Conservation (phyloP, 2,329 filamentous ascomycete genomes). For the Colletotrichum camelliae region DNA sequence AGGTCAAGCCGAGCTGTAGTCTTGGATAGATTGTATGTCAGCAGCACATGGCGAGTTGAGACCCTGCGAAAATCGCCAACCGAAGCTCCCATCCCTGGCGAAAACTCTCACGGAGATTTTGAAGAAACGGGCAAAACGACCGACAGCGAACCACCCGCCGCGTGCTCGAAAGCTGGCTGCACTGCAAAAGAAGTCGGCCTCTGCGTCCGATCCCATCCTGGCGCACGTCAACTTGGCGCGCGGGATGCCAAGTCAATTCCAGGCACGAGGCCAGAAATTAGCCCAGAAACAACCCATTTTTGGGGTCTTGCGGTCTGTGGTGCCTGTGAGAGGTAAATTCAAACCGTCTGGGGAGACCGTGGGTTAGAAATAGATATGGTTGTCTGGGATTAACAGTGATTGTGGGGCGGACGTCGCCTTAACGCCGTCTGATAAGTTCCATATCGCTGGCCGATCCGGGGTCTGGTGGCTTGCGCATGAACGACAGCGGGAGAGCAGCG, state of each 20-base stretch:
- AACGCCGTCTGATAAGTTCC: conserved; percentile 6
- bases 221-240: neutral
- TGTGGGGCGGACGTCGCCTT: neutral
- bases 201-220: neutral
- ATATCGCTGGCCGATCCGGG: neutral
- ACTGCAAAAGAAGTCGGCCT: neutral
- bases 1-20: neutral
- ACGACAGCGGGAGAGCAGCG: neutral
- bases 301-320: neutral
- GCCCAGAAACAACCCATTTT: neutral
- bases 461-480: conserved; percentile 3
- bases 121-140: neutral
- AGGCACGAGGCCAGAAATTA: neutral
- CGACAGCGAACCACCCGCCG: neutral
- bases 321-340: conserved; percentile 10
- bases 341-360: neutral
- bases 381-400: conserved; percentile 4
- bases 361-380: neutral
- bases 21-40: neutral
- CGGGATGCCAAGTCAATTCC: neutral
- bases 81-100: neutral
- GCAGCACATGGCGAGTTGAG: neutral
- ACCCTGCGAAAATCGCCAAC: neutral
- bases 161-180: neutral
- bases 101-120: neutral